Percentiles rank a stretch among this genome's conserved stretches.
phyloP scores from a whole-genome alignment of 2,329 filamentous ascomycete genomes.

The Dothiorella sarmentorum region DNA sequence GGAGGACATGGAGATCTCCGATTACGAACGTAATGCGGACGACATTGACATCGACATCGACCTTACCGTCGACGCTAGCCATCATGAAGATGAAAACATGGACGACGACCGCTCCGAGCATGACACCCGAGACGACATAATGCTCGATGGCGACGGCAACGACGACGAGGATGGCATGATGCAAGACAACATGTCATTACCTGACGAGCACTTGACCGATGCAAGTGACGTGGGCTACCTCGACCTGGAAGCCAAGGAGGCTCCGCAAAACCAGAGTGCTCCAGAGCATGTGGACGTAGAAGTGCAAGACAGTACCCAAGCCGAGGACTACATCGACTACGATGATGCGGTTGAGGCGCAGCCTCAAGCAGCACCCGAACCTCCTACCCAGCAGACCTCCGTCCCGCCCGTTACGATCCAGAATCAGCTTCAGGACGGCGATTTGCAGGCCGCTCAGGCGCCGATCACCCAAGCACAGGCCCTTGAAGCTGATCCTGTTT shows the following conservation, averaged over 20 bases:
- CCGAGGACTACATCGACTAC: constrained; percentile 18
- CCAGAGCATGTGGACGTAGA: constrained; percentile 16
- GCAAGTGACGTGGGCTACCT: constrained; percentile 19
- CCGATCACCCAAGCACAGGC: not conserved
- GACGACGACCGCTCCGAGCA: constrained; percentile 45
- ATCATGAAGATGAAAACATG: constrained; percentile 50
- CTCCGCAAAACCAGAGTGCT: not conserved
- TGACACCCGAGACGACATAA: constrained; percentile 34
- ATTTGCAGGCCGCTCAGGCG: not conserved
- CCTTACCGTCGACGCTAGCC: constrained; percentile 33
- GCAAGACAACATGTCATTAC: constrained; percentile 17
- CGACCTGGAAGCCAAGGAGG: constrained; percentile 16
- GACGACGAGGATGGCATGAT: constrained; percentile 19
- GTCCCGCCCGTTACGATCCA: not conserved
- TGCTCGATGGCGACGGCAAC: constrained; percentile 33
- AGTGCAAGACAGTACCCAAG: constrained; percentile 22
- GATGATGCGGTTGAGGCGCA: constrained; percentile 15
- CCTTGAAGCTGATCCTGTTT: not conserved
- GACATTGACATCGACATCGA: constrained; percentile 62
- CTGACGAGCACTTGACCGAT: constrained; percentile 22
- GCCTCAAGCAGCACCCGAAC: not conserved
- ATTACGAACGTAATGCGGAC: constrained; percentile 43
- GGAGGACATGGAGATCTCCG: constrained; percentile 57
- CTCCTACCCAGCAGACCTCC: not conserved
- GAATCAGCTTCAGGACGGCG: not conserved